phyloP scores from a whole-genome alignment of 108 stramenopile genomes.

The Nannochloropsis oceanica region DNA sequence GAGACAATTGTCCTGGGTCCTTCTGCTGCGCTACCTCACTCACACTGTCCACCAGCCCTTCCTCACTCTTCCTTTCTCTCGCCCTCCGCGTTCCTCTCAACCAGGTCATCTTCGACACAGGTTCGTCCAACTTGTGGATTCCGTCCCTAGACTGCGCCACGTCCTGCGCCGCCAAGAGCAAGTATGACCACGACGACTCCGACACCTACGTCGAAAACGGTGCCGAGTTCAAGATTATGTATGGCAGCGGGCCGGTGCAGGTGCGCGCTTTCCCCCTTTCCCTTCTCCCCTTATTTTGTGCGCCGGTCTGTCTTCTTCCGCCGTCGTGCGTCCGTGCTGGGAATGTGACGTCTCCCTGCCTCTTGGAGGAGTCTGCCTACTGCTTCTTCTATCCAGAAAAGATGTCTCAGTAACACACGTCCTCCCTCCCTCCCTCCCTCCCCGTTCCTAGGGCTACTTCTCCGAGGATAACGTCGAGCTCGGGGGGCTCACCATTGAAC shows the following conservation, averaged over 20 bases:
- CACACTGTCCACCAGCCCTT: too few relatives aligned
- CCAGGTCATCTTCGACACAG: constrained; percentile 81
- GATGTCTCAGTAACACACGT: too few relatives aligned
- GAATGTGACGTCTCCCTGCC: too few relatives aligned
- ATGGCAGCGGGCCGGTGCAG: constrained; percentile 56
- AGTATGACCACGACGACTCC: constrained; percentile 38
- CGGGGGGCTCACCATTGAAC: constrained; percentile 16
- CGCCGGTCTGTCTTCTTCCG: background rate
- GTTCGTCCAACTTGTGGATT: constrained; percentile 82
- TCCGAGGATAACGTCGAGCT: constrained; percentile 25
- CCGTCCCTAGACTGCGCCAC: constrained; percentile 52
- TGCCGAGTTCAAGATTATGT: constrained; percentile 65
- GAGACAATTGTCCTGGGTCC: too few relatives aligned
- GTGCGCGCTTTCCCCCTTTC: background rate
- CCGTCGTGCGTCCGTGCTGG: background rate
- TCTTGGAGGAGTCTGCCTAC: too few relatives aligned
- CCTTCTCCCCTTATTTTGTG: background rate
- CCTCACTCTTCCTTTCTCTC: too few relatives aligned
- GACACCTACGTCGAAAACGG: constrained; percentile 35
- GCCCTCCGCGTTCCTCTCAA: background rate
- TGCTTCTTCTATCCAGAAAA: too few relatives aligned
- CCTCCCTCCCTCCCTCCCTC: background rate
- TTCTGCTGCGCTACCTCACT: too few relatives aligned
- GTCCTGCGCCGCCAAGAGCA: constrained; percentile 33
- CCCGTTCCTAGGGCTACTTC: constrained; percentile 9